phyloP scores from a whole-genome alignment of 371 early-diverging fungal genomes.

The Catenaria anguillulae region DNA sequence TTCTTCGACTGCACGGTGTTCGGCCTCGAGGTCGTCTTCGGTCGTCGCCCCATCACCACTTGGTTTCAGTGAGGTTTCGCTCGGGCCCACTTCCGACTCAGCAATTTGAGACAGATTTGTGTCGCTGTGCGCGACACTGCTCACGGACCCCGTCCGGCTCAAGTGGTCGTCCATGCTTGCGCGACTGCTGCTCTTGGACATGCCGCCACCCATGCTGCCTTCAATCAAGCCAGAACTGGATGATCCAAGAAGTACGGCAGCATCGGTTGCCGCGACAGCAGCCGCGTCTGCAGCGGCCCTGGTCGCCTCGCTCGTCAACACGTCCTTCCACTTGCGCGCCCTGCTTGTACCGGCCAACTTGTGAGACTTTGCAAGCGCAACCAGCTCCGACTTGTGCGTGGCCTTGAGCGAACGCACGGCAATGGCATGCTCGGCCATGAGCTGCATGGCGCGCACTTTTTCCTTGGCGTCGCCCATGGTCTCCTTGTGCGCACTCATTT shows the following conservation, averaged over 20 bases:
- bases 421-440: not conserved
- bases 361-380: not conserved
- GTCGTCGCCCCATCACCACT: no score
- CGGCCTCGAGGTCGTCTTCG: not conserved
- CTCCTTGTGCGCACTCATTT: not conserved
- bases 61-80: not conserved
- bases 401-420: not conserved
- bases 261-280: no score
- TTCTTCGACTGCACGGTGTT: not conserved
- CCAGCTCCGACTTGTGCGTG: not conserved
- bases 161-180: no score
- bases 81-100: no score
- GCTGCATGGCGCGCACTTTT: not conserved
- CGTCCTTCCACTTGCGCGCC: not conserved
- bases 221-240: no score
- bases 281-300: no score
- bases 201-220: no score
- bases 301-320: not conserved
- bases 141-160: not conserved
- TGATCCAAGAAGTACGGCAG: no score
- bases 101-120: no score
- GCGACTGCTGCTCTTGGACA: no score
- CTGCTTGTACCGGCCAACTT: not conserved
- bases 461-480: not conserved
- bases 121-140: no score